Percentiles rank a stretch among this genome's conserved stretches.
Evolutionary conservation across 306 rosid genomes (phyloP).

Genomic region (Lathyrus tuberosus): DNA sequence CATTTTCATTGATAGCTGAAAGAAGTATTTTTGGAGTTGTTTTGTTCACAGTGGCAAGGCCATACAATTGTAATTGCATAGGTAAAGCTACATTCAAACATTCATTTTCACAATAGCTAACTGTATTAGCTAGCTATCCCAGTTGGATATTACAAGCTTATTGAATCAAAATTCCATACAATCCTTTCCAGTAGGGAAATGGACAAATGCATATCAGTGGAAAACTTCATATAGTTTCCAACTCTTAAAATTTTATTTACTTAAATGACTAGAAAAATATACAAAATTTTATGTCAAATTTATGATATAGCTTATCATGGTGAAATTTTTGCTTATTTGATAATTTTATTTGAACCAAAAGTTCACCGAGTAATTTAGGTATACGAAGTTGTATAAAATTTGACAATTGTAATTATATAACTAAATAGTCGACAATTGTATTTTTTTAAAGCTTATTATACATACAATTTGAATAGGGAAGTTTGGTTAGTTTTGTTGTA

Average conservation of each 20-base stretch:
- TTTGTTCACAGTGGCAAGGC: constrained; percentile 49
- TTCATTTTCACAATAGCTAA: constrained; percentile 49
- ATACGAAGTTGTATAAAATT: too few species aligned
- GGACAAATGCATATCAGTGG: constrained; percentile 23
- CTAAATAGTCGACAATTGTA: too few species aligned
- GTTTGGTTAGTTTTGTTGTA: too few species aligned
- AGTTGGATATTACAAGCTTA: constrained; percentile 24
- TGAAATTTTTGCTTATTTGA: neutral
- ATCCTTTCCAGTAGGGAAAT: constrained; percentile 23
- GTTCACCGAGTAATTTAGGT: too few species aligned
- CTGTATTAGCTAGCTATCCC: constrained; percentile 42
- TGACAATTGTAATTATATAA: too few species aligned
- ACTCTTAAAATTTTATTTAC: neutral
- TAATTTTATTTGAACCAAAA: neutral
- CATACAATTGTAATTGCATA: constrained; percentile 54
- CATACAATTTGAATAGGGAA: too few species aligned
- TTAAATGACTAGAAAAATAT: neutral
- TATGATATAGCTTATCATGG: neutral
- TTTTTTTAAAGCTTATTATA: too few species aligned
- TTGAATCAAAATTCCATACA: constrained; percentile 38
- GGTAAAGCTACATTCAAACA: constrained; percentile 43
- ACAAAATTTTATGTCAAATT: neutral
- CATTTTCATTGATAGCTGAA: constrained; percentile 55
- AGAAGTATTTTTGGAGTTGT: constrained; percentile 53
- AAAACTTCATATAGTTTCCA: neutral